A percentile compares a stretch with the other conserved stretches of the same genome.
Conservation (phyloP, 2,329 filamentous ascomycete genomes). For the Aspergillus sergii region DNA sequence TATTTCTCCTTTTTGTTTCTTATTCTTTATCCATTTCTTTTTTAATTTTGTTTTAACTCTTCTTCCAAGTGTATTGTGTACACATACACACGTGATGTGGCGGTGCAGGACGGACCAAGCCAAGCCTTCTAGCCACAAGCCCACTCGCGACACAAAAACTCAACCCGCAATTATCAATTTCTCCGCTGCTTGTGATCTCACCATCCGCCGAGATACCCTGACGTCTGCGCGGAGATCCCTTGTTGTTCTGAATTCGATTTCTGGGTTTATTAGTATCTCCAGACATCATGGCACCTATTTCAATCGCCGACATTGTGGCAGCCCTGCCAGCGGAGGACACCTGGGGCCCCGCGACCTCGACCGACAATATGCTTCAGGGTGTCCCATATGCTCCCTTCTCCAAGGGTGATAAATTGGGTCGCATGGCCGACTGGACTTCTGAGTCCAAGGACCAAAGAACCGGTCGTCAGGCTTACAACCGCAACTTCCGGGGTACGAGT, state of each 20-base stretch:
- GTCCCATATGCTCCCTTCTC: conserved; percentile 98
- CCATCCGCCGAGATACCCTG: conserved; percentile 3
- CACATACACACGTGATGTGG: conserved; percentile 4
- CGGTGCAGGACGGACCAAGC: conserved; percentile 8
- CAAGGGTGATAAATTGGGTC: conserved; percentile 96
- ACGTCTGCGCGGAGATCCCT: neutral
- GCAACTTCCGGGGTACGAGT: conserved; percentile 81
- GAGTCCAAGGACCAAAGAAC: conserved; percentile 81
- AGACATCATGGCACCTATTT: conserved; percentile 53
- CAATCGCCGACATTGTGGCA: conserved; percentile 68
- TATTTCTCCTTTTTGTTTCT: neutral
- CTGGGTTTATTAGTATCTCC: conserved; percentile 3
- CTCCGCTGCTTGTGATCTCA: conserved; percentile 1
- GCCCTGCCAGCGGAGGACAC: conserved; percentile 73
- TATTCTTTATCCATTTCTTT: neutral
- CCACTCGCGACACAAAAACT: conserved; percentile 27
- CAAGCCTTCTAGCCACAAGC: conserved; percentile 16
- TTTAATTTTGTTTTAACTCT: too few species aligned
- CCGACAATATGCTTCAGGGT: conserved; percentile 86
- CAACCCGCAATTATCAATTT: conserved; percentile 12
- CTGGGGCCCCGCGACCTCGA: conserved; percentile 85
- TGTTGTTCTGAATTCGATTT: neutral
- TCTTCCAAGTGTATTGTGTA: too few species aligned
- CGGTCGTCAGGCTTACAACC: conserved; percentile 84
- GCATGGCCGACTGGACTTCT: conserved; percentile 97